Percentiles rank a stretch among this genome's conserved stretches.
phyloP scores from a whole-genome alignment of 2,329 filamentous ascomycete genomes.

The Massarina eburnea region DNA sequence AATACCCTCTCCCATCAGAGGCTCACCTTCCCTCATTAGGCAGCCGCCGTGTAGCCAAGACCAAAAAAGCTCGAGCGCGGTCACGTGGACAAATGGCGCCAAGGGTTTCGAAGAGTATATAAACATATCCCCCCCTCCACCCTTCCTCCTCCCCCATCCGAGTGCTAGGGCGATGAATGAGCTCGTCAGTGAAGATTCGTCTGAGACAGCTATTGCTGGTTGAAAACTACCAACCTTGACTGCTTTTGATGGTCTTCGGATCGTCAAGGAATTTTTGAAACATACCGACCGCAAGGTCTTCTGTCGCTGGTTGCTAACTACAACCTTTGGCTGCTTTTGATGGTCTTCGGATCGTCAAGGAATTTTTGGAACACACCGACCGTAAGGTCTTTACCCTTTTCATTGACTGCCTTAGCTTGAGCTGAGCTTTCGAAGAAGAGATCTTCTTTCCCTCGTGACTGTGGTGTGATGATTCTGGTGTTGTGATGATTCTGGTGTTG shows the following conservation, averaged over 20 bases:
- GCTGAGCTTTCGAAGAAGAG: slow-evolving; percentile 1
- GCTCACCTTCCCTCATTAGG: no score
- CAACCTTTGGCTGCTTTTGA: slow-evolving; percentile 67
- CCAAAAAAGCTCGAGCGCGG: no score
- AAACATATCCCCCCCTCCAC: no score
- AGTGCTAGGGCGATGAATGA: no score
- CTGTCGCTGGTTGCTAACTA: slow-evolving; percentile 57
- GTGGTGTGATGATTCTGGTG: background rate
- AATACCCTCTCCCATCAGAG: no score
- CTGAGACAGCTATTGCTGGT: slow-evolving; percentile 58
- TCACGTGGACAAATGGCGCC: no score
- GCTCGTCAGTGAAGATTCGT: slow-evolving; percentile 12
- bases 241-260: slow-evolving; percentile 67
- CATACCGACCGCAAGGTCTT: background rate
- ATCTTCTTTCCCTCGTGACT: background rate
- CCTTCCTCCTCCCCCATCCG: no score
- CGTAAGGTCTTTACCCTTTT: background rate
- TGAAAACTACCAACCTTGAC: slow-evolving; percentile 54
- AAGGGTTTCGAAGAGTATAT: no score
- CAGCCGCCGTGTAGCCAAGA: no score
- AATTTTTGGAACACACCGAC: background rate
- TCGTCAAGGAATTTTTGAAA: slow-evolving; percentile 37
- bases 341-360: slow-evolving; percentile 60
- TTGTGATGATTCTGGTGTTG: no score
- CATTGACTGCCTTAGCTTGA: slow-evolving; percentile 2